Base-by-base conservation (phyloP, 2,329 filamentous ascomycete species). In the Sclerotinia trifoliorum region DNA sequence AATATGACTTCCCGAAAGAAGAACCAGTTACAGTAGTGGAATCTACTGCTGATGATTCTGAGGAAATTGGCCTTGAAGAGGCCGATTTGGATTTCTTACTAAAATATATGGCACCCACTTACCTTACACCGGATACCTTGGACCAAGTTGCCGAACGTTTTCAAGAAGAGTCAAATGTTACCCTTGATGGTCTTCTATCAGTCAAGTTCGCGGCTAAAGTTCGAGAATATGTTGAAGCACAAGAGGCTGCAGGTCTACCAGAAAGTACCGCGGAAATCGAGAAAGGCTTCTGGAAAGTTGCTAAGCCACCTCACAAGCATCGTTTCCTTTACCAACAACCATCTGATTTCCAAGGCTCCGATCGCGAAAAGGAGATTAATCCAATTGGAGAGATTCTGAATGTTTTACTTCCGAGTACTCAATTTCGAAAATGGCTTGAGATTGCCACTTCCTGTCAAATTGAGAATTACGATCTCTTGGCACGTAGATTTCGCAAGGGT, bases 251-350 rank as follows among this genome's bases (percentile, higher is more conserved):
- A 46, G 51, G 76, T 2, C 75, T 85, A 6, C 81, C 82, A 5
- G 73, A 78, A 2, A 78, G 80, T 21, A 86, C 84, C 57, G 76
- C 79, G 0, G 83, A 85, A 68, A 88, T 90, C 69, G 86, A 89
- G 75, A 83, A 83, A 57, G 80, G 80, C 82, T 21, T 81, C 0
- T 95, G 92, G 91, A 86, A 84, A 70, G 90, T 96, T 11, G 92
- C 95, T 8, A 86, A 87, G 44, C 95, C 95, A 51, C 95, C 95
- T 0, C 94, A 99, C 81, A 99, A 99, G 81, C 93, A 97, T 77
- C 91, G 94, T 19, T 99, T 90, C 78, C 83, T 97, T 2, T 99
- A 95, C 79, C 85, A 92, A 69, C 88, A 93, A 73, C 81, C 80
- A 72, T 83, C 75, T 62, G 79, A 35, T 15, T 80, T 65, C 71